These are phyloP conservation scores for Dipodascus geniculatus DNA, from an alignment of 805 yeast genomes.

Conservation along the genomic window DNA sequence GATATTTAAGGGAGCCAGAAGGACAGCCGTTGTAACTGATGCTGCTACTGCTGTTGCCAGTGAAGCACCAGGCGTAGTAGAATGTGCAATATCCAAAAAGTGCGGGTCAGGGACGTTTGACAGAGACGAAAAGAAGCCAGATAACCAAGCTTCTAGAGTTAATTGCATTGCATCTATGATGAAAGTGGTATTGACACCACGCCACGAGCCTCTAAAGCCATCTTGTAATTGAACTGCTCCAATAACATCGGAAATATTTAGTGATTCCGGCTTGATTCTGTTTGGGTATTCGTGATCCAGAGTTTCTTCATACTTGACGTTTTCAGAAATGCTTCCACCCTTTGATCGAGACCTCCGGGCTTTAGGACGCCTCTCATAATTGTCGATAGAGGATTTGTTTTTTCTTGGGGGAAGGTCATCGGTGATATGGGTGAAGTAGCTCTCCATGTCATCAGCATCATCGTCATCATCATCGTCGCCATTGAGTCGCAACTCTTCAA, in stretches of 20 bases:
- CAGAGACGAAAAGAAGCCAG: conserved; percentile 75
- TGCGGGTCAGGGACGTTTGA: conserved; percentile 80
- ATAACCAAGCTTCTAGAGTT: conserved; percentile 83
- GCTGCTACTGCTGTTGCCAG: conserved; percentile 58
- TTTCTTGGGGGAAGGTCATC: conserved; percentile 7
- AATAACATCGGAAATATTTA: conserved; percentile 23
- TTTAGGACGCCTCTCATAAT: too few relatives aligned
- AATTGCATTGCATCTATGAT: conserved; percentile 61
- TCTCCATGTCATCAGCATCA: conserved; percentile 18
- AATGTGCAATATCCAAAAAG: conserved; percentile 69
- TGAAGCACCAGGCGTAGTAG: conserved; percentile 64
- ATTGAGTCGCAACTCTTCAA: conserved; percentile 8
- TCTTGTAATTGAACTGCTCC: conserved; percentile 50
- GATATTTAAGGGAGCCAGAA: conserved; percentile 71
- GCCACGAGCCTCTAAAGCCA: conserved; percentile 49
- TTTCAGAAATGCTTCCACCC: conserved; percentile 1
- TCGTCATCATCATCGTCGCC: conserved; percentile 32
- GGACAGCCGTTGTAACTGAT: conserved; percentile 55
- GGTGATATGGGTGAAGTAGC: conserved; percentile 27
- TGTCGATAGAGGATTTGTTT: too few relatives aligned
- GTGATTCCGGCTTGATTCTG: conserved; percentile 16
- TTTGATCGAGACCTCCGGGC: conserved; percentile 5
- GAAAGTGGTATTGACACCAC: conserved; percentile 70
- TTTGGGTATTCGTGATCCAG: not conserved
- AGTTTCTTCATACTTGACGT: conserved; percentile 1